phyloP scores from a whole-genome alignment of 2,329 filamentous ascomycete genomes.

The Diaporthe citrichinensis region DNA sequence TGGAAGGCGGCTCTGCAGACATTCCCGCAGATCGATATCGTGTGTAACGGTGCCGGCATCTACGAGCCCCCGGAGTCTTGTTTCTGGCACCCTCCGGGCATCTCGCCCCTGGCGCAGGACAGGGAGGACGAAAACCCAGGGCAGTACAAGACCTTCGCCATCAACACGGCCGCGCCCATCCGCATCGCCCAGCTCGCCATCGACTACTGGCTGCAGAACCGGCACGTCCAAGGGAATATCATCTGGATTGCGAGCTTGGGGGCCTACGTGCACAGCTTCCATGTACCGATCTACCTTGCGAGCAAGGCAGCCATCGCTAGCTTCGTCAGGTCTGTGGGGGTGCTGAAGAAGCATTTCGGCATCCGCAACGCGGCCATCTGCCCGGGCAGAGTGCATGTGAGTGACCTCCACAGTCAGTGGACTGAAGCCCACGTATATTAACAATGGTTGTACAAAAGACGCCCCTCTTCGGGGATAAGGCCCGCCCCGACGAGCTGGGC shows the following conservation, averaged over 20 bases:
- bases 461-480: conserved; percentile 38
- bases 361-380: conserved; percentile 44
- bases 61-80: conserved; percentile 48
- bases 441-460: conserved; percentile 5
- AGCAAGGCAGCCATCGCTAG: conserved; percentile 49
- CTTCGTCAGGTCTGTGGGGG: conserved; percentile 42
- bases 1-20: conserved; percentile 43
- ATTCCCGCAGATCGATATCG: conserved; percentile 43
- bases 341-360: conserved; percentile 36
- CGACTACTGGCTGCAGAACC: conserved; percentile 49
- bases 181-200: conserved; percentile 48
- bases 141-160: conserved; percentile 45
- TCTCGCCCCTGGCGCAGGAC: conserved; percentile 44
- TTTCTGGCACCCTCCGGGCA: conserved; percentile 49
- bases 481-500: conserved; percentile 36
- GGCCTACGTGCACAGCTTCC: conserved; percentile 48
- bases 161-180: conserved; percentile 49
- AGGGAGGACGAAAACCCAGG: conserved; percentile 43
- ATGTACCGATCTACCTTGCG: conserved; percentile 50
- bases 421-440: neutral
- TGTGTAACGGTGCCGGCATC: conserved; percentile 43
- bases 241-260: conserved; percentile 49
- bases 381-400: conserved; percentile 35
- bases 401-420: neutral
- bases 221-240: conserved; percentile 45